Conservation (phyloP, 1,284 basidiomycete species). For the Ustilago sp. region DNA sequence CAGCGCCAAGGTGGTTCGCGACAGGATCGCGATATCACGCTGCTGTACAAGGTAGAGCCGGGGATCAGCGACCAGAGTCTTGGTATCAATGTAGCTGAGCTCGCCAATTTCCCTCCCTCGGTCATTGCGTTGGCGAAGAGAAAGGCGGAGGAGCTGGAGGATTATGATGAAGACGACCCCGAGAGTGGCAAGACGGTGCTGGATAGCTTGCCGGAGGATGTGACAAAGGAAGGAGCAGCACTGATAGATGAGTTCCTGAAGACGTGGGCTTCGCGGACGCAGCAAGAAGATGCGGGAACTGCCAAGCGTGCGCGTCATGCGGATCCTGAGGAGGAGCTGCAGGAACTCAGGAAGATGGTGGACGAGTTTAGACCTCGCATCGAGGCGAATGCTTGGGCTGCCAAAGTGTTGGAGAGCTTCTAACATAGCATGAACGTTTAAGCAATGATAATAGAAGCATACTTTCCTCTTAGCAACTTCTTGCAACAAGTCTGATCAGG, state of each 20-base stretch:
- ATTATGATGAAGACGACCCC: slow-evolving; percentile 75
- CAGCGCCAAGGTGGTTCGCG: slow-evolving; percentile 70
- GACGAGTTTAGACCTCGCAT: slow-evolving; percentile 77
- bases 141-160: slow-evolving; percentile 96
- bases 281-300: slow-evolving; percentile 5
- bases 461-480: background rate
- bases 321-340: slow-evolving; percentile 75
- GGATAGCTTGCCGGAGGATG: slow-evolving; percentile 71
- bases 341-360: slow-evolving; percentile 77
- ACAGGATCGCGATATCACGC: slow-evolving; percentile 77
- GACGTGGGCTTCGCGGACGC: slow-evolving; percentile 75
- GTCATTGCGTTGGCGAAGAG: slow-evolving; percentile 93
- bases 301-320: slow-evolving; percentile 27
- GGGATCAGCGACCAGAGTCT: slow-evolving; percentile 87
- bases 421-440: slow-evolving; percentile 15
- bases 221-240: slow-evolving; percentile 81
- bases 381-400: slow-evolving; percentile 82
- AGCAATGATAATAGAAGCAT: too few relatives aligned
- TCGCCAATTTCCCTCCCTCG: slow-evolving; percentile 94
- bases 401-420: slow-evolving; percentile 73
- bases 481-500: background rate
- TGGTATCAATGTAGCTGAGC: slow-evolving; percentile 95
- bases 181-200: slow-evolving; percentile 17
- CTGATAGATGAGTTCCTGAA: slow-evolving; percentile 84
- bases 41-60: slow-evolving; percentile 90